Base-by-base conservation (phyloP, 1,284 basidiomycete species). In the Neonothopanus nambi region DNA sequence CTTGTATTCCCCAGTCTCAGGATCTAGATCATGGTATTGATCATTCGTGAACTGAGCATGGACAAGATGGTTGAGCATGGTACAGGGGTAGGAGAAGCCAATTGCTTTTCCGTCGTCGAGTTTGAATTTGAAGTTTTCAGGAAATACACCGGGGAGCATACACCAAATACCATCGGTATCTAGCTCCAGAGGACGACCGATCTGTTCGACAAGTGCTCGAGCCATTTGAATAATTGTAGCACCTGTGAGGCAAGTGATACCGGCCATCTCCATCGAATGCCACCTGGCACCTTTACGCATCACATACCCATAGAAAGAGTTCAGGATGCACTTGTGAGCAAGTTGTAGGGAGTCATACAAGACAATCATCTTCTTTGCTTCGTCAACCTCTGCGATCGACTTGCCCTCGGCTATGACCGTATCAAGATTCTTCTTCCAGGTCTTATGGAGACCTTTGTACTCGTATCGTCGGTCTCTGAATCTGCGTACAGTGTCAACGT, bases 211-310 rank as follows among this genome's bases (percentile, higher is more conserved):
- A 13, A 97, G 79, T 58, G 96, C 91, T 36, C 97, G 86, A n/a
- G 97, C 97, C 94, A 99, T 96, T 70, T 99, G 97, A 63, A 99
- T 99, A 74, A 99, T 99, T 3, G 86, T 93, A 5, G 97, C 95
- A 17, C 97, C 97, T 0, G 97, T 99, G 45, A 99, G 76, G 74
- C 97, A 99, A 8, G 97, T 99, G 63, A 99, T 98, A 18, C 97
- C 97, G 0, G 97, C 97, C 97, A 99, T 99, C 76, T 99, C 97
- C 97, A 99, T 99, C 36, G 95, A 98, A 72, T 99, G 96, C 97
- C 97, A 99, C 20, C 97, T 82, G 15, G 97, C 97, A 54, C 97
- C 97, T 69, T 99, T 99, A 36, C 96, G 88, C 97, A 99, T 99
- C 70, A 99, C 97, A 66, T 99, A 99, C 45, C 97, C 97, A 70